Conservation (phyloP, 2,329 filamentous ascomycete species). For the Colletotrichum brevisporum region DNA sequence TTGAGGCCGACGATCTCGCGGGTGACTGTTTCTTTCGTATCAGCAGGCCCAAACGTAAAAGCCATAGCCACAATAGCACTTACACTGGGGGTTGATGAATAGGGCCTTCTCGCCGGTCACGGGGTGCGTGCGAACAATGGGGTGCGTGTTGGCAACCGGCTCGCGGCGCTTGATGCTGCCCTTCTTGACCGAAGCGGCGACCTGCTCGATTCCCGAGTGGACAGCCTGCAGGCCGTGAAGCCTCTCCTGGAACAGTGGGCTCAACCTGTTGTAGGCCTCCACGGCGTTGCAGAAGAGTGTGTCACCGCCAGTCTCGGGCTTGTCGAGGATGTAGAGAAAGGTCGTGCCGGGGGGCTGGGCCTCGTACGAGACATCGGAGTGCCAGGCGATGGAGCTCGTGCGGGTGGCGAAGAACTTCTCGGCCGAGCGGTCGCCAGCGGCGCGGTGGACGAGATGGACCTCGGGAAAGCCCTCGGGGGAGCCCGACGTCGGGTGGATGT, state of each 20-base stretch:
- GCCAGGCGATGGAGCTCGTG: constrained; percentile 89
- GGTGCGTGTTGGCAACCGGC: constrained; percentile 37
- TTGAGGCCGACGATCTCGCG: constrained; percentile 38
- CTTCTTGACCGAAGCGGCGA: constrained; percentile 36
- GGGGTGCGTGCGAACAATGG: constrained; percentile 37
- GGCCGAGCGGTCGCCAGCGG: constrained; percentile 63
- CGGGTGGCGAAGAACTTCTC: constrained; percentile 75
- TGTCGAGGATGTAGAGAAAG: constrained; percentile 90
- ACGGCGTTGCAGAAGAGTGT: constrained; percentile 86
- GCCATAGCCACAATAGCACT: neutral
- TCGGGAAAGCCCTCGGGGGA: constrained; percentile 76
- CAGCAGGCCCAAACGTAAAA: neutral
- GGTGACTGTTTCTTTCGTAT: constrained; percentile 14
- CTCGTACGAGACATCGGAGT: constrained; percentile 91
- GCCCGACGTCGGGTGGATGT: constrained; percentile 81
- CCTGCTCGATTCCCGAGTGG: constrained; percentile 38
- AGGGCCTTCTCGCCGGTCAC: constrained; percentile 39
- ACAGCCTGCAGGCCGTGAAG: constrained; percentile 38
- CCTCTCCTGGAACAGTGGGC: constrained; percentile 79
- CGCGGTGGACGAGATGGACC: constrained; percentile 78
- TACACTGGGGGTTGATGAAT: constrained; percentile 38
- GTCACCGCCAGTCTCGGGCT: constrained; percentile 84
- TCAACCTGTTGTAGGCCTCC: constrained; percentile 85
- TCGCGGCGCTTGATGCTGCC: constrained; percentile 40
- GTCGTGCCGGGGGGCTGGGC: constrained; percentile 90